A percentile compares a stretch with the other conserved stretches of the same genome.
phyloP scores from a whole-genome alignment of 805 yeast species.

The Metschnikowia proteae region DNA sequence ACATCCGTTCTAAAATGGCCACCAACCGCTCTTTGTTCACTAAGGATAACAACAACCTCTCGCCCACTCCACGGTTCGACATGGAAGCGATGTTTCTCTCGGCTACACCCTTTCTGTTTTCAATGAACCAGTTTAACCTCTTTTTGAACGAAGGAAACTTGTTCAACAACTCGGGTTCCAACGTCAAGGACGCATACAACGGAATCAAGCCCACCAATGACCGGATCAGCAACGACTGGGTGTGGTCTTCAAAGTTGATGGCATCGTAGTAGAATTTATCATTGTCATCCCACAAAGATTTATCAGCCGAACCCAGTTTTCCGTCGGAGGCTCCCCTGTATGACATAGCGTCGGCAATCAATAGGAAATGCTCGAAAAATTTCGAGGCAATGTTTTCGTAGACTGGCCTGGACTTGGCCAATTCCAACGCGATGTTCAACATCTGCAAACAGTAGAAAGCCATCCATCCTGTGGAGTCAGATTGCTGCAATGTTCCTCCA shows the following conservation, averaged over 20 bases:
- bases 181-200: constrained; percentile 79
- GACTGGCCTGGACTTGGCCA: constrained; percentile 78
- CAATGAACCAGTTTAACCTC: constrained; percentile 79
- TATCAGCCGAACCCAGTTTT: constrained; percentile 42
- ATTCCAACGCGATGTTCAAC: constrained; percentile 88
- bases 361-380: constrained; percentile 86
- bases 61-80: constrained; percentile 76
- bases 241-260: constrained; percentile 69
- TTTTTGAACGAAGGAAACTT: constrained; percentile 79
- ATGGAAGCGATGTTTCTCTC: constrained; percentile 84
- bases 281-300: constrained; percentile 83
- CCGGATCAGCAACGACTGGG: constrained; percentile 74
- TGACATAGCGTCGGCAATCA: constrained; percentile 93
- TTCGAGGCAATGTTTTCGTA: constrained; percentile 93
- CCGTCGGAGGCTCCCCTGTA: constrained; percentile 46
- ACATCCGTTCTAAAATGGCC: constrained; percentile 72
- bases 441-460: constrained; percentile 86
- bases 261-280: constrained; percentile 91
- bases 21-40: constrained; percentile 76
- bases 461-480: constrained; percentile 98
- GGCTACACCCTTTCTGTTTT: constrained; percentile 64
- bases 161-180: constrained; percentile 78
- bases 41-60: constrained; percentile 71
- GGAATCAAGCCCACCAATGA: constrained; percentile 92
- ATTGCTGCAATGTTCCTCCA: constrained; percentile 86